These are phyloP conservation scores for Lactifluus pinguis DNA, from an alignment of 768 basidiomycete species.

Conservation along the genomic window DNA sequence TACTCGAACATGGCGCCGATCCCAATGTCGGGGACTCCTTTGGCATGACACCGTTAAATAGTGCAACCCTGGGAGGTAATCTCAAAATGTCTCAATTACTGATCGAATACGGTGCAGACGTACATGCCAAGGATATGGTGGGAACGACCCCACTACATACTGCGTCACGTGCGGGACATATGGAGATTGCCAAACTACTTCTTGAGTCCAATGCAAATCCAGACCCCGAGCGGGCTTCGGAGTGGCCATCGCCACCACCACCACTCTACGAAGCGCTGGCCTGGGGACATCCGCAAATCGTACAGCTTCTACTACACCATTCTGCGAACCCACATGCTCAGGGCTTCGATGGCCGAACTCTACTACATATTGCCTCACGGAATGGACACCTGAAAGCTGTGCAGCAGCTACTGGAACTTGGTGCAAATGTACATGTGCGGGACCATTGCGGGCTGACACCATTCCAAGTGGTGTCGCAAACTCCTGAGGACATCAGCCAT, in stretches of 20 bases:
- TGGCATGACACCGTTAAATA: not conserved
- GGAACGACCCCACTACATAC: not conserved
- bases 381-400: not conserved
- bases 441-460: not conserved
- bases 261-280: not conserved
- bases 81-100: not conserved
- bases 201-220: not conserved
- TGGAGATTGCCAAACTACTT: not conserved
- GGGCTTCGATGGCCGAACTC: not conserved
- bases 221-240: accelerated
- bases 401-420: not conserved
- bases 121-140: not conserved
- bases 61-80: not conserved
- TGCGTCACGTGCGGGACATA: not conserved
- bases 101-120: not conserved
- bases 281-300: not conserved
- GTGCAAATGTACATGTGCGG: not conserved
- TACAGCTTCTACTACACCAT: not conserved
- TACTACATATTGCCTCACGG: not conserved
- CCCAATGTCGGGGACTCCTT: accelerated
- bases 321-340: not conserved
- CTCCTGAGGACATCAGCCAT: too few species aligned
- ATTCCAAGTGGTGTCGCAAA: too few species aligned
- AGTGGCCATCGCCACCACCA: too few species aligned
- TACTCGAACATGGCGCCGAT: not conserved